phyloP scores from a whole-genome alignment of 2,329 filamentous ascomycete genomes.

The Paraconiothyrium brasiliense region DNA sequence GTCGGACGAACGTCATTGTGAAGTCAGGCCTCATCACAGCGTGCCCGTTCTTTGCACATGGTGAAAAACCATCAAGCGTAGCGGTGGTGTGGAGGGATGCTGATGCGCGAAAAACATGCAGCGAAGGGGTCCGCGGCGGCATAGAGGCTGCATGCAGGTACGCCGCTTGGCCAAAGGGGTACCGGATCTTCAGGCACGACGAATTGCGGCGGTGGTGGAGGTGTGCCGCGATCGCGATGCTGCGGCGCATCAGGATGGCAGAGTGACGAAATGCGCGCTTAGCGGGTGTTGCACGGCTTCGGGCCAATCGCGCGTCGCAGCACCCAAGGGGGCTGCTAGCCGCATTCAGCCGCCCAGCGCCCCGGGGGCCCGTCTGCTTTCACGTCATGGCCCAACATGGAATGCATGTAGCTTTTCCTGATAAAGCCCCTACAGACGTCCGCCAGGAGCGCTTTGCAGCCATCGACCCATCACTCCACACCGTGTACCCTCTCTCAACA shows the following conservation, averaged over 20 bases:
- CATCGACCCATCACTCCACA: background rate
- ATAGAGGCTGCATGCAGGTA: constrained; percentile 36
- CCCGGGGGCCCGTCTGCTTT: constrained; percentile 8
- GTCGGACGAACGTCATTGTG: constrained; percentile 7
- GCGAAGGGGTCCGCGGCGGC: constrained; percentile 10
- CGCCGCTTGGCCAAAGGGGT: constrained; percentile 24
- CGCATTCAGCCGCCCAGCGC: constrained; percentile 26
- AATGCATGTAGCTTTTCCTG: constrained; percentile 25
- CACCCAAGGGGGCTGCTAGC: constrained; percentile 18
- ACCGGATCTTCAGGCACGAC: constrained; percentile 30
- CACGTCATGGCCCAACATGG: constrained; percentile 28
- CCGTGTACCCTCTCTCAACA: background rate
- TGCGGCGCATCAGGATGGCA: constrained; percentile 26
- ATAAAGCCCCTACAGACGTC: constrained; percentile 25
- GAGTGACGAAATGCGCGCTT: constrained; percentile 42
- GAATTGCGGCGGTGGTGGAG: constrained; percentile 3
- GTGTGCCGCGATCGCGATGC: constrained; percentile 36
- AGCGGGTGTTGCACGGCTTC: constrained; percentile 22
- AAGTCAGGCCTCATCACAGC: background rate
- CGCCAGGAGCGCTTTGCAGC: background rate
- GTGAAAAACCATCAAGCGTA: constrained; percentile 14
- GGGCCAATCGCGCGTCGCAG: constrained; percentile 18
- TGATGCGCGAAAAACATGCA: background rate
- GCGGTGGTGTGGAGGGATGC: background rate
- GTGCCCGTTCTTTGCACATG: background rate